Evolutionary conservation across 2,329 filamentous ascomycete genomes (phyloP), one percentile per base, ranked within the genome.

Genomic region (Alternaria triticimaculans): DNA sequence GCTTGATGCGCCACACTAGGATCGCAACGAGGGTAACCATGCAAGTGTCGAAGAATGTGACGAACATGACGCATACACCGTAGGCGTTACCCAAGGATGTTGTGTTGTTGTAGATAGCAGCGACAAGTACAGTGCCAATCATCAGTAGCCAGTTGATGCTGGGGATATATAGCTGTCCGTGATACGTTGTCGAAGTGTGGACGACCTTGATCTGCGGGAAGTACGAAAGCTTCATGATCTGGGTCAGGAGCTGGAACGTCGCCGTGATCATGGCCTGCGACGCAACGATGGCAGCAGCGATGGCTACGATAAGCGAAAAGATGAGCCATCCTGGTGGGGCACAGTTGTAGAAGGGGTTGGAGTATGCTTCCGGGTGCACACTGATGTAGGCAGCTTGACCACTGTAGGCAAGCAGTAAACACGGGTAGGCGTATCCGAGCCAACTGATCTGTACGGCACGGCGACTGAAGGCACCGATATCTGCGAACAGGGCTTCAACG

Each of bases 261-360:
- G 87, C 89, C 0, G 92, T 94, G 55, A 94, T 93, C 81, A 94
- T 90, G 10, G 92, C 92, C 68, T 94, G 92, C 5, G 89, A 92
- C 1, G 92, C 92, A 11, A 94, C 91, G 69, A 94, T 88, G 25
- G 90, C 90, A 5, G 90, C 90, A 4, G 91, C 80, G 9, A 93
- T 85, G 0, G 91, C 90, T 51, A 93, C 80, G 4, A 94, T 84
- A 26, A 94, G 81, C 58, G 86, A 87, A 5, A 89, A 89, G 71
- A 90, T 92, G 21, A 93, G 82, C 72, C 87, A 89, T 4, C 90
- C 90, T 0, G 87, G 87, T 0, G 91, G 90, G 0, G 89, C 87
- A 0, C 88, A 86, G 67, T 90, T 87, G 81, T 91, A 94, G 74
- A 94, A 93, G 0, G 92, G 91, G 70, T 94, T 93, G 0, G 85